Conservation (phyloP, 371 early-diverging fungal species). For the Amoeboaphelidium occidentale region DNA sequence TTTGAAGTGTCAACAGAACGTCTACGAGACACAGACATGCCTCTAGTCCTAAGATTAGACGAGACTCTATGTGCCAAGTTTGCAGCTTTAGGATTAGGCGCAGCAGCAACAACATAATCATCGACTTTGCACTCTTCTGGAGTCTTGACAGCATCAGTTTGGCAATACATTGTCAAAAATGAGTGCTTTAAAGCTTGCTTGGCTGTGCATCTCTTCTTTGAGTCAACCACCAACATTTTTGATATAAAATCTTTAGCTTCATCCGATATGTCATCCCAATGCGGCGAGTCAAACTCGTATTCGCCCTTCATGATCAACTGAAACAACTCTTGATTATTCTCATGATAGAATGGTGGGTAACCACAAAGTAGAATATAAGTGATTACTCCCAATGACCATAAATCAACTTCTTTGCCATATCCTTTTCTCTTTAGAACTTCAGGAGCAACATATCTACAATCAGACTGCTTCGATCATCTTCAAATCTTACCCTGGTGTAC, state of each 20-base stretch:
- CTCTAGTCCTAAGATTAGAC: background rate
- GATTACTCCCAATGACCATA: conserved; percentile 97
- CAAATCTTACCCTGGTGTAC: conserved; percentile 94
- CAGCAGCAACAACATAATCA: background rate
- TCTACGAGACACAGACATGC: background rate
- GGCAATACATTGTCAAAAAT: conserved; percentile 7
- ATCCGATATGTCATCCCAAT: conserved; percentile 57
- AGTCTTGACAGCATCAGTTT: background rate
- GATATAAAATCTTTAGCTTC: conserved; percentile 61
- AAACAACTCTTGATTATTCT: conserved; percentile 23
- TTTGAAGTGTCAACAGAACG: background rate
- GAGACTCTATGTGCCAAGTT: background rate
- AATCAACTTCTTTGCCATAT: conserved; percentile 69
- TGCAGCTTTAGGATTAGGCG: background rate
- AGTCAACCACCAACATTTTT: conserved; percentile 41
- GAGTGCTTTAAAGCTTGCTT: conserved; percentile 41
- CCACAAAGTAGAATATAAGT: conserved; percentile 90
- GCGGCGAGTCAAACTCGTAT: conserved; percentile 47
- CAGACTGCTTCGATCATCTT: no score
- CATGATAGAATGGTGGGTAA: conserved; percentile 73
- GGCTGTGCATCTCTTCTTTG: conserved; percentile 45
- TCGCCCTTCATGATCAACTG: conserved; percentile 41
- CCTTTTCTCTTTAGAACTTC: conserved; percentile 55
- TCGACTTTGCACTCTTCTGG: background rate
- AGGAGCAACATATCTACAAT: conserved; percentile 88